phyloP scores from a whole-genome alignment of 495 filamentous ascomycete genomes.

The Penicillium arizonense region DNA sequence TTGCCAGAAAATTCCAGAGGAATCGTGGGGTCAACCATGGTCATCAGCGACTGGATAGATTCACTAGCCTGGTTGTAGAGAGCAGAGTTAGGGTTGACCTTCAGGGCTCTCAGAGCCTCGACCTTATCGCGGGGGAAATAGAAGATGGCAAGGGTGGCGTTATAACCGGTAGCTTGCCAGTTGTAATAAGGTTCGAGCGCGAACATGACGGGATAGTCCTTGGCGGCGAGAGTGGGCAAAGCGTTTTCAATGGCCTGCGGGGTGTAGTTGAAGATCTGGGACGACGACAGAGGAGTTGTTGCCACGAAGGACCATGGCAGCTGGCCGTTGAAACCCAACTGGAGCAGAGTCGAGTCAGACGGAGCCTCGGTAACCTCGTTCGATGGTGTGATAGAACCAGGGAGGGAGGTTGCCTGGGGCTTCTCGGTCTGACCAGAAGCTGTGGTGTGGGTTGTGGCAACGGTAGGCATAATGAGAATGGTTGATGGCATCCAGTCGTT shows the following conservation, averaged over 20 bases:
- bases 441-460: conserved; percentile 22
- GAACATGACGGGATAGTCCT: conserved; percentile 59
- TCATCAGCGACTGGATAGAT: conserved; percentile 65
- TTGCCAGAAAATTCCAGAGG: conserved; percentile 64
- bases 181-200: conserved; percentile 80
- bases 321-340: conserved; percentile 77
- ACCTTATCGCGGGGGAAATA: conserved; percentile 70
- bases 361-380: conserved; percentile 52
- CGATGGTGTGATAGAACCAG: conserved; percentile 72
- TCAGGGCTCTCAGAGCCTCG: conserved; percentile 57
- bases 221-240: conserved; percentile 42
- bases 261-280: conserved; percentile 83
- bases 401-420: conserved; percentile 54
- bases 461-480: conserved; percentile 23
- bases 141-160: conserved; percentile 76
- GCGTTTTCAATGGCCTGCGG: conserved; percentile 73
- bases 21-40: conserved; percentile 80
- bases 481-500: conserved; percentile 29
- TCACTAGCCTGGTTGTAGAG: conserved; percentile 67
- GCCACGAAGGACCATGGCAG: conserved; percentile 86
- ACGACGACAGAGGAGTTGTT: conserved; percentile 61
- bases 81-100: conserved; percentile 63
- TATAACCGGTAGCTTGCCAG: conserved; percentile 62
- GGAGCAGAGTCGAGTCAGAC: conserved; percentile 64
- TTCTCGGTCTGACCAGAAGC: conserved; percentile 36